phyloP scores from a whole-genome alignment of 1,284 basidiomycete genomes.

The Irpex sp. region DNA sequence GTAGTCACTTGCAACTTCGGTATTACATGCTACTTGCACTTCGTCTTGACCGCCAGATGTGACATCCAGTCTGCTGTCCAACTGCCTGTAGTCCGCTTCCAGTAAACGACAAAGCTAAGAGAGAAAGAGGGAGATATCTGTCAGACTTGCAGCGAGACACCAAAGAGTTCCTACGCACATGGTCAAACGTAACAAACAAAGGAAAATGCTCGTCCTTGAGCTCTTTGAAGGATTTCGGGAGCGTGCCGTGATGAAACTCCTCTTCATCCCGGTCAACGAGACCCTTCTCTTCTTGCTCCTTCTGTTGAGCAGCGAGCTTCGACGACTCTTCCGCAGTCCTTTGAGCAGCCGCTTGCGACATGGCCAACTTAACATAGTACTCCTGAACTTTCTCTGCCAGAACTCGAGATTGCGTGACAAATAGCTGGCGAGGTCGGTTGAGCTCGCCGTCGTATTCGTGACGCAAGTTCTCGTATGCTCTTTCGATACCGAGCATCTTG shows the following conservation, averaged over 20 bases:
- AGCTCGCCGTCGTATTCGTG: constrained; percentile 11
- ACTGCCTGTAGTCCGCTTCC: constrained; percentile 33
- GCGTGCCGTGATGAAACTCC: constrained; percentile 36
- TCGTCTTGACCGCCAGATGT: constrained; percentile 22
- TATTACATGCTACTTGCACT: not conserved
- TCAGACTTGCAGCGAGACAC: not conserved
- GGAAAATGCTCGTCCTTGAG: constrained; percentile 65
- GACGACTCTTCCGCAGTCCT: constrained; percentile 36
- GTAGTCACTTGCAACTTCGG: constrained; percentile 22
- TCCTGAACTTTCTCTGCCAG: constrained; percentile 65
- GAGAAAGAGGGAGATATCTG: not conserved
- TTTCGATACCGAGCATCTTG: constrained; percentile 68
- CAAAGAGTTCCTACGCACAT: constrained; percentile 32
- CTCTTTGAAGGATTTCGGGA: constrained; percentile 56
- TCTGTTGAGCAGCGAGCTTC: constrained; percentile 20
- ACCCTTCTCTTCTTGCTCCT: constrained; percentile 28
- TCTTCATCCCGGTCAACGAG: constrained; percentile 50
- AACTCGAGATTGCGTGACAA: constrained; percentile 67
- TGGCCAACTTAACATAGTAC: constrained; percentile 53
- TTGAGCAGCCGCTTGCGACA: constrained; percentile 41
- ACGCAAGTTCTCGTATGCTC: constrained; percentile 32
- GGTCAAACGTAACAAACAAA: constrained; percentile 64
- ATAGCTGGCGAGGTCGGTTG: constrained; percentile 57
- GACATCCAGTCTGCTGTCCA: not conserved
- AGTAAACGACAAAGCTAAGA: constrained; percentile 40